A percentile compares a stretch with the other conserved stretches of the same genome.
phyloP scores from a whole-genome alignment of 192 early-diverging fungal species.

The Chytriomyces sp. region DNA sequence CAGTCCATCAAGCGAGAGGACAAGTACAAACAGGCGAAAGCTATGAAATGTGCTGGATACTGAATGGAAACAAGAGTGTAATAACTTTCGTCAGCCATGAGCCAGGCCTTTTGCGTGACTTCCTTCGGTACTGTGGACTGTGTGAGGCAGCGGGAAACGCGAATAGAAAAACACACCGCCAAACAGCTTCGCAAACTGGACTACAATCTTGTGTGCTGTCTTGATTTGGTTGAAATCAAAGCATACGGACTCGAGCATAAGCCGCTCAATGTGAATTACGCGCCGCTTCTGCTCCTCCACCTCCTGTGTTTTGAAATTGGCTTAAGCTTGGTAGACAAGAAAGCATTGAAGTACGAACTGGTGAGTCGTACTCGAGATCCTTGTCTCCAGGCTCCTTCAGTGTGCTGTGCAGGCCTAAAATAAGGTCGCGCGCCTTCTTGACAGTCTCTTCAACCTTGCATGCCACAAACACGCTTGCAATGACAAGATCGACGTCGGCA shows the following conservation, averaged over 20 bases:
- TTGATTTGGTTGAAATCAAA: conserved; percentile 76
- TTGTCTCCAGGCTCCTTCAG: conserved; percentile 51
- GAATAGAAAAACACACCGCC: conserved; percentile 45
- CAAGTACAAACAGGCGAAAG: conserved; percentile 63
- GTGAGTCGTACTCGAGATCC: conserved; percentile 38
- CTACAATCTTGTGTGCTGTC: conserved; percentile 69
- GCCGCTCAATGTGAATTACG: conserved; percentile 68
- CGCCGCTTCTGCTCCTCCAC: conserved; percentile 68
- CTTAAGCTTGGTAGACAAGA: background rate
- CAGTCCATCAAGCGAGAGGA: conserved; percentile 31
- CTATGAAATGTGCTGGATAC: conserved; percentile 67
- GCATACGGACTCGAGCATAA: conserved; percentile 75
- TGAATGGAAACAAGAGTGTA: conserved; percentile 59
- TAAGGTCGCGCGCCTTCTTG: conserved; percentile 81
- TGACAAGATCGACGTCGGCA: conserved; percentile 53
- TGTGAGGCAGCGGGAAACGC: conserved; percentile 5
- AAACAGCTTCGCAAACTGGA: conserved; percentile 73
- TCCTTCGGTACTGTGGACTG: conserved; percentile 41
- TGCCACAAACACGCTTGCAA: conserved; percentile 76
- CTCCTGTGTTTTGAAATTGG: conserved; percentile 36
- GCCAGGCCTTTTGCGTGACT: conserved; percentile 55
- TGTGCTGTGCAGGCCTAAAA: conserved; percentile 58
- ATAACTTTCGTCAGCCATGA: conserved; percentile 55
- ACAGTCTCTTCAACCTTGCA: conserved; percentile 87
- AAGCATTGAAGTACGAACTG: conserved; percentile 8